Evolutionary conservation across 208 protist species (phyloP), one percentile per base, ranked within the genome.

Genomic region (Strigomonas galati): DNA sequence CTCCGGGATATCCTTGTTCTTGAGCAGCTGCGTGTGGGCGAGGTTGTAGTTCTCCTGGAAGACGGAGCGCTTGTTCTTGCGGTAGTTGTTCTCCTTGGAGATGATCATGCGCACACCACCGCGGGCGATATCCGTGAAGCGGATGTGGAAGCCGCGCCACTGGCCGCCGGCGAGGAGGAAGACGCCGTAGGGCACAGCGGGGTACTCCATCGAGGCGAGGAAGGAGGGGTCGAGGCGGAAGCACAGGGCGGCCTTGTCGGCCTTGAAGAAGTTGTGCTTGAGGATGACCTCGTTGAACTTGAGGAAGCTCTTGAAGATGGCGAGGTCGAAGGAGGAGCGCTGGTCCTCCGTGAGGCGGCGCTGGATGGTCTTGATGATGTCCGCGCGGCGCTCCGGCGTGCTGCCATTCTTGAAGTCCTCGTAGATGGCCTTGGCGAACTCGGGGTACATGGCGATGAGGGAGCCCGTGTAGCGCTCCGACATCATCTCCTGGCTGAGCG

Each of bases 1-100:
- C 74, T 99, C 97, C 27, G 97, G 95, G 61, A 99, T 98, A 74
- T 99, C 97, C 81, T 98, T 98, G 78, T 98, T 98, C 83, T 98
- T 98, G 27, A 90, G 81, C 65, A 97, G 80, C 82, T 98, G 96
- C 14, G 97, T 98, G 64, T 79, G 71, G 49, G 97, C 97, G 24
- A 99, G 93, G 80, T 98, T 97, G 92, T 98, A 98, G 80, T 97
- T 98, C 70, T 99, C 97, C 75, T 97, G 92, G 70, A 99, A 98
- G 37, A 98, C 80, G 28, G 81, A 81, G 55, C 74, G 72, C 51
- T 92, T 89, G 77, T 98, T 98, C 58, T 84, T 84, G 65, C 74
- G 71, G 84, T 97, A 98, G 43, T 71, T 76, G 62, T 81, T 82
- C 21, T 76, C 67, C 78, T 97, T 95, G 7, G 94, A 98, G 51